A percentile compares a stretch with the other conserved stretches of the same genome.
Evolutionary conservation across 352 stramenopile species (phyloP).

Genomic region (Globisporangium nagaii): DNA sequence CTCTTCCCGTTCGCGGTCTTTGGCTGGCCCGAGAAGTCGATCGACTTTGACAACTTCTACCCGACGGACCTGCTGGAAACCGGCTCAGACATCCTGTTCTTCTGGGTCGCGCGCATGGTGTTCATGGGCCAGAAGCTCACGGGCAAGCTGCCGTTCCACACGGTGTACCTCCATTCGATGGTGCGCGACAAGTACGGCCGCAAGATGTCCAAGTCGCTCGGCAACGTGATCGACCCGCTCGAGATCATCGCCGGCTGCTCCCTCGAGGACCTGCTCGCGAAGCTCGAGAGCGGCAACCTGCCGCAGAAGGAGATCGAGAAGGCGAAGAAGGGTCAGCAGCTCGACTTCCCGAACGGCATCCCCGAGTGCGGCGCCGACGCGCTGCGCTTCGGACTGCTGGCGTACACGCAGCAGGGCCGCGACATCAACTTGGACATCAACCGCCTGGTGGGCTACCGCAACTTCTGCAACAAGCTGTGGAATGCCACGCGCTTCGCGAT

Average conservation of each 20-base stretch:
- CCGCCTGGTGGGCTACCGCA: constrained; percentile 96
- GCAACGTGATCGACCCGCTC: constrained; percentile 98
- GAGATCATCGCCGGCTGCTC: constrained; percentile 97
- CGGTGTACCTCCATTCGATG: constrained; percentile 97
- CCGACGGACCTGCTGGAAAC: constrained; percentile 97
- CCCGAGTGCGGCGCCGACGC: constrained; percentile 98
- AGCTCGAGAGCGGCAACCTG: constrained; percentile 97
- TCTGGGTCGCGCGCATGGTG: constrained; percentile 99
- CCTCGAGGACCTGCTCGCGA: constrained; percentile 91
- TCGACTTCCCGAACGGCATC: constrained; percentile 99
- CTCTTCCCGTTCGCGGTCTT: constrained; percentile 94
- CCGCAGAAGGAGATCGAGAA: constrained; percentile 96
- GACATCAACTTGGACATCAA: constrained; percentile 99
- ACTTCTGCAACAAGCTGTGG: constrained; percentile 99
- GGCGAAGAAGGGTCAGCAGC: constrained; percentile 95
- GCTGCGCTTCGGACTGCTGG: constrained; percentile 96
- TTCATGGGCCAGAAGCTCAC: constrained; percentile 96
- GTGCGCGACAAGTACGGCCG: constrained; percentile 97
- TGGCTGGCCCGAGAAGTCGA: constrained; percentile 62
- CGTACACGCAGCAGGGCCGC: constrained; percentile 91
- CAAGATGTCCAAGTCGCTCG: constrained; percentile 99
- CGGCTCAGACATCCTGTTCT: constrained; percentile 99
- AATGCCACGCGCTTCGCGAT: constrained; percentile 98
- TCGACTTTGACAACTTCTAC: constrained; percentile 91
- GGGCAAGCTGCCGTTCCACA: constrained; percentile 95